Evolutionary conservation across 2,329 filamentous ascomycete species (phyloP), one percentile per base, ranked within the genome.

Genomic region (Septoria petroselini): DNA sequence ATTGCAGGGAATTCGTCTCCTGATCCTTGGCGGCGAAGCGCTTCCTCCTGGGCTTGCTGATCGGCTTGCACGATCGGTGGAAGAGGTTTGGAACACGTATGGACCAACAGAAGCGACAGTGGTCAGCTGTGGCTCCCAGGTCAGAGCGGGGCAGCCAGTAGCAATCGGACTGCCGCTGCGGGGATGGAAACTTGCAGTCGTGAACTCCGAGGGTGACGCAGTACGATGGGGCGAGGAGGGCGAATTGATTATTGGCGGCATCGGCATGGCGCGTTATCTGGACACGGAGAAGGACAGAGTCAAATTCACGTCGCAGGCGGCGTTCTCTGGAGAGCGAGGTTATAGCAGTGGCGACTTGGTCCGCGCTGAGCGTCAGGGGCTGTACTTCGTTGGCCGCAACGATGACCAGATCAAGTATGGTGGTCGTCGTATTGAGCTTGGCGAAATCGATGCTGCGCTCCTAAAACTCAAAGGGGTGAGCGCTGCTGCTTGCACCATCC

Each of bases 181-280:
- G n/a, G 47, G 47, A n/a, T 50, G 40, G 39, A 50, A 30, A 33
- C 40, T 50, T 14, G 47, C 47, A 11, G 47, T 50, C 3, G 30
- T 50, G 11, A 40, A 30, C 9, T 19, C 40, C 3, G 17, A 50
- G 30, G 47, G 47, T 2, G 8, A 34, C 6, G 30, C 47, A 29
- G 40, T 50, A 12, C 31, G 47, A 7, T 50, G 40, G 39, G 47
- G 47, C 25, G 47, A 50, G 14, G 31, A 35, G 25, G 47, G 47
- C 14, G 47, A 50, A 31, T 17, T 50, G 30, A 35, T 50, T 19
- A 50, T 50, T 25, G 47, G 47, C 12, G 40, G 47, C 17, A 18
- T 50, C 15, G 47, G 40, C n/a, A 44, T 50, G 40, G 47, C 47
- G 14, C 41, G 47, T 35, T 50, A 50, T 4, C 40, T 50, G 30